Base-by-base conservation (phyloP, 441 rosid species). In the Viola pubescens region DNA sequence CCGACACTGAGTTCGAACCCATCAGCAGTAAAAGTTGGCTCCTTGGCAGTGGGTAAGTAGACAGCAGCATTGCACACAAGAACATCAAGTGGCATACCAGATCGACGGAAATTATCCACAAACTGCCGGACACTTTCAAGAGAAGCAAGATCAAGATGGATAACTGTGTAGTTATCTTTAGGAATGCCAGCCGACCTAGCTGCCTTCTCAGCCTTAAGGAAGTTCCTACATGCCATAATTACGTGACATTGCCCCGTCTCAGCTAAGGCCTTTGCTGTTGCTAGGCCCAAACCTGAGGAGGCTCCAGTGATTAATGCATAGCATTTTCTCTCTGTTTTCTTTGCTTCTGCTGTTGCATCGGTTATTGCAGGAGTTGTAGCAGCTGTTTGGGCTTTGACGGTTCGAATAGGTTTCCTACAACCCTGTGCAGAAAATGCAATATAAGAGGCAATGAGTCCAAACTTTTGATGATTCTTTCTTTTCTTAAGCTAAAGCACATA, bases 1-100 rank as follows among this genome's bases (percentile, higher is more conserved):
- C 95, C 96, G 37, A 87, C 94, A 53, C 96, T 87, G 5, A 91
- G 73, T 70, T 91, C 96, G 57, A 91, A 88, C 7, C 98, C 96
- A 71, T 85, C 98, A 37, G 98, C 98, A 4, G 95, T 87, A 50
- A 76, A 89, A 38, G 91, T 67, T 5, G 96, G 96, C 53, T 84
- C 88, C 74, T 83, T 91, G 43, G 95, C 98, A 2, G 89, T 88
- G 1, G 98, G 98, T 38, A 75, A 73, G 63, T 91, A 88, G 49
- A 91, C 79, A 16, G 94, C 96, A 34, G 97, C 96, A 67, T 88
- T 91, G 70, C 97, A 91, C 50, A 88, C 92, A 42, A 86, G 76
- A 34, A 79, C 92, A 68, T 86, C 96, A 10, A 88, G 79, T 0
- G 94, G 85, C 51, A 63, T 63, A 52, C 75, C 89, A 0, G 85